Percentiles rank a stretch among this genome's conserved stretches.
Conservation (phyloP, 2,329 filamentous ascomycete genomes). For the Coniella lustricola region DNA sequence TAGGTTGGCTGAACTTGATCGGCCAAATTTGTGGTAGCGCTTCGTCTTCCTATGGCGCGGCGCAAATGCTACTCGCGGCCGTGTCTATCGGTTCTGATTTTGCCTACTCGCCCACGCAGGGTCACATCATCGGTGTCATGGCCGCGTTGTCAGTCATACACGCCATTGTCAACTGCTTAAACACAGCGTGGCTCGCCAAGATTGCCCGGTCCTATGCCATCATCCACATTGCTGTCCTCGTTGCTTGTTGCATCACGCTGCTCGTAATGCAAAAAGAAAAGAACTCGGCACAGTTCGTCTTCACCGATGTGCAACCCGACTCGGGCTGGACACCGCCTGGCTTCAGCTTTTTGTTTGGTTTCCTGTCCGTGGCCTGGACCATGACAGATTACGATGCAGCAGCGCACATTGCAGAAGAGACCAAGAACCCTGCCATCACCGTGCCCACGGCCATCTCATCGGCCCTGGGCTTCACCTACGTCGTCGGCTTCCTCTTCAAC, state of each 20-base stretch:
- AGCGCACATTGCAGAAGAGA: conserved; percentile 41
- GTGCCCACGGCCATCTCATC: conserved; percentile 44
- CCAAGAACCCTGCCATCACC: conserved; percentile 30
- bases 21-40: conserved; percentile 45
- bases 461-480: conserved; percentile 49
- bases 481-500: conserved; percentile 49
- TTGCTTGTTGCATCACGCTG: conserved; percentile 42
- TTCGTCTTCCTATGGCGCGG: conserved; percentile 46
- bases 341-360: conserved; percentile 49
- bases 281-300: conserved; percentile 44
- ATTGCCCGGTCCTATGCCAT: conserved; percentile 49
- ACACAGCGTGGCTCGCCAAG: conserved; percentile 49
- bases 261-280: conserved; percentile 41
- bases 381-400: conserved; percentile 18
- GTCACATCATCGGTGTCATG: conserved; percentile 45
- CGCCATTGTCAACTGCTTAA: conserved; percentile 44
- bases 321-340: conserved; percentile 46
- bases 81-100: conserved; percentile 41
- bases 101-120: conserved; percentile 34
- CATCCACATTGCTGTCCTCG: conserved; percentile 43
- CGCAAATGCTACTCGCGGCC: conserved; percentile 46
- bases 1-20: conserved; percentile 41
- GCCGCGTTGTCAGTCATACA: conserved; percentile 42
- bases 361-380: conserved; percentile 48
- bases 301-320: conserved; percentile 40